Percentiles rank a stretch among this genome's conserved stretches.
These are phyloP conservation scores for Ustulina deusta DNA, from an alignment of 2,329 filamentous ascomycete species.

Conservation along the genomic window DNA sequence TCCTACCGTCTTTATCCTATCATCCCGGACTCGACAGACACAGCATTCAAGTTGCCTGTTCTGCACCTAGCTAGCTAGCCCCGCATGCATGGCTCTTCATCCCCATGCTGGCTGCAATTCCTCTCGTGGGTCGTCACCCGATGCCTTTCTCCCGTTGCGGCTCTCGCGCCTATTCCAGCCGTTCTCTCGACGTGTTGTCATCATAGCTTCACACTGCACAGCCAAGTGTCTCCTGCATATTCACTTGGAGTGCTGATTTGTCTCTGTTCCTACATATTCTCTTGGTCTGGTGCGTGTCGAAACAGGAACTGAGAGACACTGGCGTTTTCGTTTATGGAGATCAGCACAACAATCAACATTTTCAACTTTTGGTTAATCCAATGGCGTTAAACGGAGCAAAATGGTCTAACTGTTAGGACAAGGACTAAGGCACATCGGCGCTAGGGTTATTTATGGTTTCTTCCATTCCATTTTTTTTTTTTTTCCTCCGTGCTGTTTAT, in stretches of 20 bases:
- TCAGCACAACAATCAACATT: slow-evolving; percentile 32
- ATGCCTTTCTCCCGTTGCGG: slow-evolving; percentile 24
- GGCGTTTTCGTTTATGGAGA: slow-evolving; percentile 36
- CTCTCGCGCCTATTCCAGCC: slow-evolving; percentile 24
- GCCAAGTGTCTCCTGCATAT: slow-evolving; percentile 28
- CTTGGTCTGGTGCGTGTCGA: slow-evolving; percentile 16
- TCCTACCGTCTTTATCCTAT: slow-evolving; percentile 9
- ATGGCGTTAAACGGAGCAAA: slow-evolving; percentile 34
- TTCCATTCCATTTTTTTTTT: slow-evolving; percentile 7
- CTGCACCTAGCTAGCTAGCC: slow-evolving; percentile 17
- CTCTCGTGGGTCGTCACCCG: slow-evolving; percentile 18
- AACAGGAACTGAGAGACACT: slow-evolving; percentile 12
- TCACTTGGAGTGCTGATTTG: slow-evolving; percentile 12
- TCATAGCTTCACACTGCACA: slow-evolving; percentile 29
- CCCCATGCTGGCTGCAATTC: slow-evolving; percentile 10
- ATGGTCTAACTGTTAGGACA: background rate
- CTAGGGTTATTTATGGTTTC: slow-evolving; percentile 21
- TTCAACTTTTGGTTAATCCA: slow-evolving; percentile 15
- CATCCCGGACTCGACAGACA: background rate
- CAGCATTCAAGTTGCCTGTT: slow-evolving; percentile 12
- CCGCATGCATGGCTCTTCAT: slow-evolving; percentile 6
- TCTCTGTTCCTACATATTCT: slow-evolving; percentile 26
- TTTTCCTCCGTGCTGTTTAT: slow-evolving; percentile 7
- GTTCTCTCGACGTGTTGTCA: slow-evolving; percentile 21
- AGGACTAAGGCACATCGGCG: slow-evolving; percentile 31